Base-by-base conservation (phyloP, 2,329 filamentous ascomycete species). In the Anthostomella pinea region DNA sequence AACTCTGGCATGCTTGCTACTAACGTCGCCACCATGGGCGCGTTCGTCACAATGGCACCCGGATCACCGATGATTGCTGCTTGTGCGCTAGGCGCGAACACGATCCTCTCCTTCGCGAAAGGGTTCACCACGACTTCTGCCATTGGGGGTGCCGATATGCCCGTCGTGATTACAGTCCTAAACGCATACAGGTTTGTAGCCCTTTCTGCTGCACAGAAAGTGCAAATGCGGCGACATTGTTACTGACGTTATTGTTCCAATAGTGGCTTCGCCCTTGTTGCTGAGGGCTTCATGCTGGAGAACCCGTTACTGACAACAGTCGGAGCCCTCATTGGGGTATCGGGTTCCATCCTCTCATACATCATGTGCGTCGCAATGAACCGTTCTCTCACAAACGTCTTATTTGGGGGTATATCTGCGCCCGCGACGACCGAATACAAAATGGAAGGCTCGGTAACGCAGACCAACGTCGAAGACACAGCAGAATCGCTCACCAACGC, bases 161-260 rank as follows among this genome's bases (percentile, higher is more conserved):
- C 79, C 64, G 87, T 94, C 5, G 87, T 93, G 20, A 94, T 94
- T 46, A 94, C 87, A 0, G 88, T 95, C 1, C 66, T 95, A 14
- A 95, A 95, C 51, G 88, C 88, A 0, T 95, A 95, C 59, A 91
- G n/a, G n/a, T n/a, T n/a, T n/a, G n/a, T n/a, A n/a, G n/a, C n/a
- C n/a, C n/a, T n/a, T n/a, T n/a, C n/a, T n/a, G n/a, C n/a, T n/a
- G n/a, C n/a, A n/a, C n/a, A n/a, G n/a, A n/a, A n/a, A n/a, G n/a
- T n/a, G n/a, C n/a, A n/a, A n/a, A n/a, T n/a, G n/a, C n/a, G n/a
- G n/a, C n/a, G n/a, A n/a, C n/a, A n/a, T n/a, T n/a, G n/a, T n/a
- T n/a, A n/a, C n/a, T n/a, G n/a, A n/a, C n/a, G n/a, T n/a, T n/a
- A n/a, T n/a, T n/a, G n/a, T n/a, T n/a, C n/a, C n/a, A n/a, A n/a